Evolutionary conservation across 1,284 basidiomycete species (phyloP), one percentile per base, ranked within the genome.

Genomic region (Tremellales sp.): DNA sequence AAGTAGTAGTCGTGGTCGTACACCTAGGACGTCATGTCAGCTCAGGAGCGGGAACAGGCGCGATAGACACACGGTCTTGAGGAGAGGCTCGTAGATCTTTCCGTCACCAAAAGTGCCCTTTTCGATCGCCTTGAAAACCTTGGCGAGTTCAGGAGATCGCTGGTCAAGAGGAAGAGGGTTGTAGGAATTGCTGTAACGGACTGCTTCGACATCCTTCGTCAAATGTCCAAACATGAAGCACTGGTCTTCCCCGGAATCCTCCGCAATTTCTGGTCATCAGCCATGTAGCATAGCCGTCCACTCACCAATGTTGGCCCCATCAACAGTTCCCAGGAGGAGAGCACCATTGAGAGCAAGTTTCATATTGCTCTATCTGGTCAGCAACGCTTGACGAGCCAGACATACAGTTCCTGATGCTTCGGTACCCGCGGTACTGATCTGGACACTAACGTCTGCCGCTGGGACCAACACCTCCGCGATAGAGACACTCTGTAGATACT

Each of bases 341-440:
- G 88, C 90, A 39, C 91, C 90, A 45, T 91, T 92, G 29, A 74
- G 50, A 21, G 66, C 71, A 38, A 78, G 70, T 76, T 95, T 94
- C 90, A 94, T 94, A 78, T 94, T 93, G 29, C 86, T 64, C 53
- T 60, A 35, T 13, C 25, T 1, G 10, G 22, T 47, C 25, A 47
- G 46, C 45, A 31, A 34, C 3, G 6, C 28, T 39, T 21, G 8
- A 21, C 13, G 4, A 13, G 13, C 18, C 10, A n/a, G 21, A 49
- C 63, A 53, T 27, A 63, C 54, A 7, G 70, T 72, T 34, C 73
- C 74, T 18, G 68, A 72, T 9, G 75, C 76, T 66, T 94, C 91
- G 1, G 91, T 94, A 41, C 92, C 91, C 2, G 90, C 91, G 8
- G 91, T 94, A 27, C 85, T 89, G 71, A 95, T 94, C 71, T 94